These are phyloP conservation scores for Symbiotaphrina buchneri DNA, from an alignment of 495 filamentous ascomycete genomes.

Conservation along the genomic window DNA sequence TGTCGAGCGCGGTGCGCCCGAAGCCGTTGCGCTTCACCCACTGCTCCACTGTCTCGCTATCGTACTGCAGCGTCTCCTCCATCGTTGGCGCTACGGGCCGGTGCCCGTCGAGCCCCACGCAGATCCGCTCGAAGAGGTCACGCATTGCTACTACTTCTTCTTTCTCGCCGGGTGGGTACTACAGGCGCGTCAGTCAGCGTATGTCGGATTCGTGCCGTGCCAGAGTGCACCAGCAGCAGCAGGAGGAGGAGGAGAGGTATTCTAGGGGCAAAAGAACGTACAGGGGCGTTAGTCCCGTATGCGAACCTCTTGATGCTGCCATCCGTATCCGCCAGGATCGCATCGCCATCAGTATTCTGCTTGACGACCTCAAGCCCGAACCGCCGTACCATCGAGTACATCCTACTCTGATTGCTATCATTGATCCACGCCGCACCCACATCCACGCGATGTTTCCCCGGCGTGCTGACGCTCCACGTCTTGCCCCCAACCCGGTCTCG, in stretches of 20 bases:
- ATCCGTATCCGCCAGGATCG: background rate
- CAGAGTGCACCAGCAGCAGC: too few relatives aligned
- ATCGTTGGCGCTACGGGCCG: too few relatives aligned
- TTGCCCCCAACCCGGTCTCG: constrained; percentile 2
- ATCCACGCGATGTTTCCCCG: background rate
- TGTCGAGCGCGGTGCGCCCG: background rate
- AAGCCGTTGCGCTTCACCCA: constrained; percentile 1
- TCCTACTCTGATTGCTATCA: constrained; percentile 1
- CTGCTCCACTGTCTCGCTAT: constrained; percentile 3
- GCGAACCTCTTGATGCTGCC: background rate
- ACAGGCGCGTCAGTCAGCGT: too few relatives aligned
- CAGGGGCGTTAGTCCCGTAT: constrained; percentile 1
- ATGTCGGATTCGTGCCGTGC: too few relatives aligned
- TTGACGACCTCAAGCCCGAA: background rate
- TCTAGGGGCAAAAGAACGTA: too few relatives aligned
- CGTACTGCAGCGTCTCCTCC: too few relatives aligned
- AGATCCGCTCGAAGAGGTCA: too few relatives aligned
- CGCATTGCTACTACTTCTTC: background rate
- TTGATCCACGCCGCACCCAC: constrained; percentile 3
- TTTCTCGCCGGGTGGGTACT: background rate
- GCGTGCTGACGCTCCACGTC: constrained; percentile 1
- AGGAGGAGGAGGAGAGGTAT: too few relatives aligned
- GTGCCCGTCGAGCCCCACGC: too few relatives aligned
- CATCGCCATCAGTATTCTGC: background rate
- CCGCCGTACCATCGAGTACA: background rate